These are phyloP conservation scores for Ophiostoma sp. DNA, from an alignment of 2,329 filamentous ascomycete genomes.

Conservation along the genomic window DNA sequence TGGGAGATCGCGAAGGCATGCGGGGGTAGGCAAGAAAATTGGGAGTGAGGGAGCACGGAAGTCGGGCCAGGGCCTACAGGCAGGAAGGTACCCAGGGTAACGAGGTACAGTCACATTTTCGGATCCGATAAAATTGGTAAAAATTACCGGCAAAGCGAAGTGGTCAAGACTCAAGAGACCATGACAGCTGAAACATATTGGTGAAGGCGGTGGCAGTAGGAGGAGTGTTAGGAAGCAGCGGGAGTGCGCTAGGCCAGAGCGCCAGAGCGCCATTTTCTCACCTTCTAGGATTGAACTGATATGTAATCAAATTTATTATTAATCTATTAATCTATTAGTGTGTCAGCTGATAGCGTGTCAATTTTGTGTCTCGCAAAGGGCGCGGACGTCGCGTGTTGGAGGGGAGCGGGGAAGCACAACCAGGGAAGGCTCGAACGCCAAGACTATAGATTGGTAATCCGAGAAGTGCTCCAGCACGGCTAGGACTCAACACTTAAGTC, in stretches of 20 bases:
- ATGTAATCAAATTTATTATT: background rate
- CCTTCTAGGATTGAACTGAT: background rate
- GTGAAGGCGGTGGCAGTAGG: background rate
- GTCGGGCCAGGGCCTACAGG: too few species aligned
- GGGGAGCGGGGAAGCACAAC: background rate
- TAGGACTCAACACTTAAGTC: background rate
- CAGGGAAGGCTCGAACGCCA: background rate
- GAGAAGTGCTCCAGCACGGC: background rate
- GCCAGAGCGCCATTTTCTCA: background rate
- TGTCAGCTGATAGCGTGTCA: constrained; percentile 24
- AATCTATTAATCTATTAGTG: background rate
- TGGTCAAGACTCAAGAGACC: background rate
- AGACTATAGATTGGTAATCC: constrained; percentile 1
- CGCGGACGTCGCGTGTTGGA: background rate
- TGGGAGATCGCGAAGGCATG: constrained; percentile 6
- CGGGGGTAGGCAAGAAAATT: constrained; percentile 5
- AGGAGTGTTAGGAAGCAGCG: too few species aligned
- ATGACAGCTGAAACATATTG: background rate
- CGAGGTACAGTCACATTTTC: too few species aligned
- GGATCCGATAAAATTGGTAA: too few species aligned
- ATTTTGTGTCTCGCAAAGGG: constrained; percentile 19
- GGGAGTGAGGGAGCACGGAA: background rate
- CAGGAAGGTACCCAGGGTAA: too few species aligned
- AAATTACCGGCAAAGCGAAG: background rate
- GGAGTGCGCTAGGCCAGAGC: background rate